These are phyloP conservation scores for Echria macrotheca DNA, from an alignment of 495 filamentous ascomycete genomes.

Conservation along the genomic window DNA sequence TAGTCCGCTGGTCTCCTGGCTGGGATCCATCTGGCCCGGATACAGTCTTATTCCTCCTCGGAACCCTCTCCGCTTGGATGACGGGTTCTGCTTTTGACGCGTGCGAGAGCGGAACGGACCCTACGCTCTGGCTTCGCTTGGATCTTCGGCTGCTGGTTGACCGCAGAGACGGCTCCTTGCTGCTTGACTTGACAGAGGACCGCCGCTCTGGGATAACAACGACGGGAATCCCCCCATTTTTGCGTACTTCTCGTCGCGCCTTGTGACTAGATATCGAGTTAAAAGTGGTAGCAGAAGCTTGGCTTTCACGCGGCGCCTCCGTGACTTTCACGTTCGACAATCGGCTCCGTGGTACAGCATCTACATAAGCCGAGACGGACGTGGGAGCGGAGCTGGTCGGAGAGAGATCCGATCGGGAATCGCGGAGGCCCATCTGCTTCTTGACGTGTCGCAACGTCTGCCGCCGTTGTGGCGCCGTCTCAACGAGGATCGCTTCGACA, in stretches of 20 bases:
- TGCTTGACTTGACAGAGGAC: slow-evolving; percentile 55
- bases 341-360: slow-evolving; percentile 22
- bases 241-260: slow-evolving; percentile 51
- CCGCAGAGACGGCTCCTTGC: slow-evolving; percentile 44
- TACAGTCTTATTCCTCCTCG: slow-evolving; percentile 36
- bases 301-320: slow-evolving; percentile 48
- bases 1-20: slow-evolving; percentile 44
- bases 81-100: slow-evolving; percentile 30
- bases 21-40: slow-evolving; percentile 44
- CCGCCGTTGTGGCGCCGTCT: slow-evolving; percentile 49
- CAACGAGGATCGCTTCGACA: slow-evolving; percentile 66
- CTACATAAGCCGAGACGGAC: slow-evolving; percentile 24
- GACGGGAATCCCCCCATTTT: slow-evolving; percentile 56
- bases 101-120: slow-evolving; percentile 34
- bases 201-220: slow-evolving; percentile 65
- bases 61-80: slow-evolving; percentile 28
- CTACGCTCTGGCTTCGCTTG: slow-evolving; percentile 39
- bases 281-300: slow-evolving; percentile 53
- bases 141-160: slow-evolving; percentile 49
- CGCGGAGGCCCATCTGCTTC: slow-evolving; percentile 49
- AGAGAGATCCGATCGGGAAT: slow-evolving; percentile 52
- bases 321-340: slow-evolving; percentile 15
- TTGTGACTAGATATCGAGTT: slow-evolving; percentile 51
- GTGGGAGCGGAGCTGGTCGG: slow-evolving; percentile 41
- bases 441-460: slow-evolving; percentile 64